phyloP scores from a whole-genome alignment of 176 grass and related monocot genomes.

The Rhynchospora tenuis region DNA sequence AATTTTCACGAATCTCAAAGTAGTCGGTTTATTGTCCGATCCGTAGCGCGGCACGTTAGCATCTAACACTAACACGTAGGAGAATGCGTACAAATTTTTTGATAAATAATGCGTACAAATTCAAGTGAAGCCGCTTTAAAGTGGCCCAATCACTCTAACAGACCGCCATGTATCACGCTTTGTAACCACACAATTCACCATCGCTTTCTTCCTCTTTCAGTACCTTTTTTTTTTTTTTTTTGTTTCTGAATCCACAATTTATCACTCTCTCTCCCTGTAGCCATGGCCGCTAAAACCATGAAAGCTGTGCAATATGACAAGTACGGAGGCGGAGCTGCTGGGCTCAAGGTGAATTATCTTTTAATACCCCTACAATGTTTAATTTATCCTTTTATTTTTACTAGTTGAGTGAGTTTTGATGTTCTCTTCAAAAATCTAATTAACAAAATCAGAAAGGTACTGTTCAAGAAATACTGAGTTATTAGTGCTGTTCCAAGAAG shows the following conservation, averaged over 20 bases:
- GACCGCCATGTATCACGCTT: not conserved
- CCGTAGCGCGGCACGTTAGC: not conserved
- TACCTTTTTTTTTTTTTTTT: not conserved
- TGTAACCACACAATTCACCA: conserved; percentile 16
- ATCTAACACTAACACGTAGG: not conserved
- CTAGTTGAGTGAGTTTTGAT: not conserved
- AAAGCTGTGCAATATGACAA: conserved; percentile 60
- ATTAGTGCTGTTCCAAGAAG: too few relatives aligned
- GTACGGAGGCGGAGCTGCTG: conserved; percentile 47
- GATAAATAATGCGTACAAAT: not conserved
- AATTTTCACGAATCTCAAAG: not conserved
- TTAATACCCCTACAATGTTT: not conserved
- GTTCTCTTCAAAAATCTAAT: not conserved
- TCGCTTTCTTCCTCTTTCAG: not conserved
- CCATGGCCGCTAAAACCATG: conserved; percentile 61
- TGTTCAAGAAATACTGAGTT: not conserved
- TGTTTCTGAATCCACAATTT: not conserved
- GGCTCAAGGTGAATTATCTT: conserved; percentile 43
- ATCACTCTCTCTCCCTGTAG: not conserved
- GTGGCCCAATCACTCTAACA: not conserved
- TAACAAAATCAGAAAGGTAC: not conserved
- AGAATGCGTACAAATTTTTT: not conserved
- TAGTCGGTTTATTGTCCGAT: not conserved
- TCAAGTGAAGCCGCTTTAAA: not conserved
- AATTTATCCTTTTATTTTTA: not conserved